Percentiles rank a stretch among this genome's conserved stretches.
Evolutionary conservation across 2,329 filamentous ascomycete genomes (phyloP).

Genomic region (Trichoderma cornu-damae): DNA sequence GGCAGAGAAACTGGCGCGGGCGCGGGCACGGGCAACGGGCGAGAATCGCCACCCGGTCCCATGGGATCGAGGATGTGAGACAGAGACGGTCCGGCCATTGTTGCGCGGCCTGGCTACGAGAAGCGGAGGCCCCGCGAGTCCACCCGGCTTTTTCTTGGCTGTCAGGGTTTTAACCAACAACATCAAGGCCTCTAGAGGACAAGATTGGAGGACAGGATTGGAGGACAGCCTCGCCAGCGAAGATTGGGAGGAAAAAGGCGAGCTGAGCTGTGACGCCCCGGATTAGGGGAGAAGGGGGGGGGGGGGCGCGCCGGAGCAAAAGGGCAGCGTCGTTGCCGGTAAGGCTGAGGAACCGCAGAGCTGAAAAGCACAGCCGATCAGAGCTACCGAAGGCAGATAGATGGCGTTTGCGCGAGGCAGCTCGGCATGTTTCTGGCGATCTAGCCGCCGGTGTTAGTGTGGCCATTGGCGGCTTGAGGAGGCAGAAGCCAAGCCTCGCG

Average conservation of each 20-base stretch:
- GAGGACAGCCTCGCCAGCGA: not conserved
- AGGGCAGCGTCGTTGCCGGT: constrained; percentile 6
- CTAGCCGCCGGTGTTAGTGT: not conserved
- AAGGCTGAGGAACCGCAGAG: constrained; percentile 6
- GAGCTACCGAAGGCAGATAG: constrained; percentile 12
- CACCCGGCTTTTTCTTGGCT: not conserved
- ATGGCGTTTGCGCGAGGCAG: not conserved
- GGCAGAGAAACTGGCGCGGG: not conserved
- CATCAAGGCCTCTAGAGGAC: constrained; percentile 4
- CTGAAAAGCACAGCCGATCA: not conserved
- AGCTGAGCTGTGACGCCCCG: not conserved
- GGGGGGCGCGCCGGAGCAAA: constrained; percentile 13
- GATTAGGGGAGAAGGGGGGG: not conserved
- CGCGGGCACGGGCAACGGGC: not conserved
- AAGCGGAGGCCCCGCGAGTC: constrained; percentile 14
- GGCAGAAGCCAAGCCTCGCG: no score
- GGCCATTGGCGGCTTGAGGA: not conserved
- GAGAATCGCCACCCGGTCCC: constrained; percentile 20
- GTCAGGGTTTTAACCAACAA: constrained; percentile 4
- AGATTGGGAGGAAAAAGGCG: not conserved
- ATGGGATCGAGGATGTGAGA: constrained; percentile 32
- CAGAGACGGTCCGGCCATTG: constrained; percentile 32
- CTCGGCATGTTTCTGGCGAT: not conserved
- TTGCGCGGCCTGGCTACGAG: constrained; percentile 16
- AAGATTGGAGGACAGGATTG: not conserved